These are phyloP conservation scores for Thamnidium elegans DNA, from an alignment of 192 early-diverging fungal genomes.

Conservation along the genomic window DNA sequence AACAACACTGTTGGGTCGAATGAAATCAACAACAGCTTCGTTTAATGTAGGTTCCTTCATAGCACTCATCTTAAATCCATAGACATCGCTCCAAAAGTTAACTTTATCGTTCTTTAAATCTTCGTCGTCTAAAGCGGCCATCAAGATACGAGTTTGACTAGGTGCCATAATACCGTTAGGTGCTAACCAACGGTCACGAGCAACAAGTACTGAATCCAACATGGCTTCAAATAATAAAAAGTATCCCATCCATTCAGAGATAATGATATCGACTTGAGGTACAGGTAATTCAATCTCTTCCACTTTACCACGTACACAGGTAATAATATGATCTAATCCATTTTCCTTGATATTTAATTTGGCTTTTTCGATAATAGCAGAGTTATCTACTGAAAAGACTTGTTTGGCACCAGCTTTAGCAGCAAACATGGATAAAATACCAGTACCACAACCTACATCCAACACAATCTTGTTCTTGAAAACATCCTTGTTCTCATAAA, in stretches of 20 bases:
- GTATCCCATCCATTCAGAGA: slow-evolving; percentile 95
- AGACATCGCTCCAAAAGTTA: slow-evolving; percentile 88
- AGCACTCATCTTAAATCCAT: slow-evolving; percentile 89
- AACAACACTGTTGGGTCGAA: slow-evolving; percentile 64
- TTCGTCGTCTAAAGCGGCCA: slow-evolving; percentile 73
- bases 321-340: slow-evolving; percentile 59
- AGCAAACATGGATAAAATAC: slow-evolving; percentile 91
- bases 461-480: slow-evolving; percentile 86
- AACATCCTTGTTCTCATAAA: slow-evolving; percentile 79
- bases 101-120: slow-evolving; percentile 71
- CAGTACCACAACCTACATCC: slow-evolving; percentile 90
- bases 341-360: slow-evolving; percentile 74
- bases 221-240: slow-evolving; percentile 89
- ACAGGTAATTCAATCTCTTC: slow-evolving; percentile 80
- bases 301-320: slow-evolving; percentile 67
- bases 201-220: slow-evolving; percentile 84
- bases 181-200: slow-evolving; percentile 76
- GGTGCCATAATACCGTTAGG: slow-evolving; percentile 65
- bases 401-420: slow-evolving; percentile 80
- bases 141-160: slow-evolving; percentile 64
- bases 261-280: slow-evolving; percentile 76
- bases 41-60: slow-evolving; percentile 75
- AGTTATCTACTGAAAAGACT: slow-evolving; percentile 80
- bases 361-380: slow-evolving; percentile 81
- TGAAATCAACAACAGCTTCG: slow-evolving; percentile 83